A percentile compares a stretch with the other conserved stretches of the same genome.
Conservation (phyloP, 2,329 filamentous ascomycete genomes). For the Cladophialophora chaetospira region DNA sequence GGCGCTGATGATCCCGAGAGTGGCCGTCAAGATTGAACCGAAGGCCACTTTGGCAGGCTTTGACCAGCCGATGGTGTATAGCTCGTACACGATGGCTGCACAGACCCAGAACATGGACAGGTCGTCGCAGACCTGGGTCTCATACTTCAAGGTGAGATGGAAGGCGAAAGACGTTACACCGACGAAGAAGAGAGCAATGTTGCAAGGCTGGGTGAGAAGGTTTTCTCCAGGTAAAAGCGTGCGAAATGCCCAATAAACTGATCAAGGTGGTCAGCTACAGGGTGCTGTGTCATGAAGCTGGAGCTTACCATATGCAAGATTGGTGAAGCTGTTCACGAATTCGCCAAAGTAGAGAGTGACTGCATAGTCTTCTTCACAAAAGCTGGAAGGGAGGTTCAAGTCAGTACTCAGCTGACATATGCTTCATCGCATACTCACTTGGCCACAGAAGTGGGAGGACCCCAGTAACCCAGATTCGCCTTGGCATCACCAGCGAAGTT, state of each 20-base stretch:
- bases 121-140: slow-evolving; percentile 27
- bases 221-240: slow-evolving; percentile 20
- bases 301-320: slow-evolving; percentile 32
- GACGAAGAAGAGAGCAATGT: slow-evolving; percentile 34
- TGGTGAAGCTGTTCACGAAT: slow-evolving; percentile 37
- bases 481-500: slow-evolving; percentile 25
- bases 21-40: slow-evolving; percentile 16
- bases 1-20: slow-evolving; percentile 28
- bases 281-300: neutral
- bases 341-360: slow-evolving; percentile 35
- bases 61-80: slow-evolving; percentile 25
- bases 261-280: neutral
- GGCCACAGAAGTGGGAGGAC: slow-evolving; percentile 25
- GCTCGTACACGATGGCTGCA: slow-evolving; percentile 28
- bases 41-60: slow-evolving; percentile 12
- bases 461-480: slow-evolving; percentile 26
- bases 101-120: slow-evolving; percentile 32
- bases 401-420: neutral
- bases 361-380: slow-evolving; percentile 35
- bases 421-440: slow-evolving; percentile 17
- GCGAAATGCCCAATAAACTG: slow-evolving; percentile 29
- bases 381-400: slow-evolving; percentile 13
- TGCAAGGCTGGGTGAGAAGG: slow-evolving; percentile 24
- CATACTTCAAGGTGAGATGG: slow-evolving; percentile 34
- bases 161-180: slow-evolving; percentile 32